phyloP scores from a whole-genome alignment of 2,329 filamentous ascomycete species.

The Fusarium sp. region DNA sequence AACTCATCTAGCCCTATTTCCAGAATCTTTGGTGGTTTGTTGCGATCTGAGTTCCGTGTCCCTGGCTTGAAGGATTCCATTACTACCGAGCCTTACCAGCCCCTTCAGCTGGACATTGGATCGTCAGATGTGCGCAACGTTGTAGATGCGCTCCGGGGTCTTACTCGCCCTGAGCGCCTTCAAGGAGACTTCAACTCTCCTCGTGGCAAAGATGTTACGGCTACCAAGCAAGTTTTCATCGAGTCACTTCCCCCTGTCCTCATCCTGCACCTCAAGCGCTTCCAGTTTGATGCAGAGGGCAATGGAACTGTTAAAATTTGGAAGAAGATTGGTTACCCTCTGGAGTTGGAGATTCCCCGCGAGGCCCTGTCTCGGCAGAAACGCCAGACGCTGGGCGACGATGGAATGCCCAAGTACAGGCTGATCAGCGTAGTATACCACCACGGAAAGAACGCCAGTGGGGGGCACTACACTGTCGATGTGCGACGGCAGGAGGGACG shows the following conservation, averaged over 20 bases:
- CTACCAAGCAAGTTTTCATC: slow-evolving; percentile 95
- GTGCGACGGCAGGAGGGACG: slow-evolving; percentile 92
- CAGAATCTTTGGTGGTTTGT: slow-evolving; percentile 92
- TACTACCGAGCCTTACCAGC: slow-evolving; percentile 92
- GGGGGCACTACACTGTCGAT: slow-evolving; percentile 98
- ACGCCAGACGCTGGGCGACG: slow-evolving; percentile 70
- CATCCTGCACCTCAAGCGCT: slow-evolving; percentile 95
- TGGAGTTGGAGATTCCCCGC: slow-evolving; percentile 92
- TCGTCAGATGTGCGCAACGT: slow-evolving; percentile 89
- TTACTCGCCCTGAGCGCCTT: slow-evolving; percentile 86
- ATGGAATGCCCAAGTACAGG: slow-evolving; percentile 82
- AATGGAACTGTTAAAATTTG: slow-evolving; percentile 93
- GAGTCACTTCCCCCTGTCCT: slow-evolving; percentile 91
- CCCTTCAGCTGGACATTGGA: slow-evolving; percentile 93
- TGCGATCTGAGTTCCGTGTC: slow-evolving; percentile 89
- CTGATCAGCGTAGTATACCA: slow-evolving; percentile 95
- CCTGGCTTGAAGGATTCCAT: slow-evolving; percentile 90
- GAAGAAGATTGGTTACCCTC: slow-evolving; percentile 96
- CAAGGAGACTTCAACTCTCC: slow-evolving; percentile 86
- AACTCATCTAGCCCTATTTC: slow-evolving; percentile 84
- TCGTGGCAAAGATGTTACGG: slow-evolving; percentile 78
- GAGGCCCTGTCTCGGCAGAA: slow-evolving; percentile 86
- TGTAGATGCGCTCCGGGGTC: slow-evolving; percentile 84
- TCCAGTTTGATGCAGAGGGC: slow-evolving; percentile 90
- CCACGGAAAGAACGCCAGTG: slow-evolving; percentile 95